Percentiles rank a stretch among this genome's conserved stretches.
Evolutionary conservation across 352 stramenopile genomes (phyloP).

Genomic region (Pythium myriotylum): DNA sequence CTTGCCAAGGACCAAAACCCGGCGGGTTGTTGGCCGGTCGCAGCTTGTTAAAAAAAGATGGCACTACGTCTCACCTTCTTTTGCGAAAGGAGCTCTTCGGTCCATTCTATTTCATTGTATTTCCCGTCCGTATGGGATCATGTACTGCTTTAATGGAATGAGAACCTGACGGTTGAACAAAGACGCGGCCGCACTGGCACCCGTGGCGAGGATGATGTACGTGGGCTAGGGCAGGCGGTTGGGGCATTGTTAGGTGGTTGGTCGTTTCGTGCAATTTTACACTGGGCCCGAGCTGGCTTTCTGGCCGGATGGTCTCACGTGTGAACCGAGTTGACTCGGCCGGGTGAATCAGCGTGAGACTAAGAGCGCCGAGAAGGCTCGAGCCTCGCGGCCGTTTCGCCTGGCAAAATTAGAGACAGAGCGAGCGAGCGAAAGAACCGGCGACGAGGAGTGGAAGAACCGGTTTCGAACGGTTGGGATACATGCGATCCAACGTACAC

Average conservation of each 20-base stretch:
- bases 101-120: too few relatives aligned
- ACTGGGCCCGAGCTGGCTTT: neutral
- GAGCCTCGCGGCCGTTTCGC: too few relatives aligned
- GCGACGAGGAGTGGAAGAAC: too few relatives aligned
- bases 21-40: constrained; percentile 6
- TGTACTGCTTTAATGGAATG: neutral
- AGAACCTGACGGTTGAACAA: constrained; percentile 3
- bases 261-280: constrained; percentile 3
- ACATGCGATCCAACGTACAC: too few relatives aligned
- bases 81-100: constrained; percentile 2
- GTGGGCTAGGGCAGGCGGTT: neutral
- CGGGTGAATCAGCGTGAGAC: too few relatives aligned
- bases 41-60: constrained; percentile 26
- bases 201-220: too few relatives aligned
- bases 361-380: too few relatives aligned
- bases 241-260: constrained; percentile 8
- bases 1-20: neutral
- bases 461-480: too few relatives aligned
- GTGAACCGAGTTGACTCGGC: too few relatives aligned
- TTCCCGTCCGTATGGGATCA: too few relatives aligned
- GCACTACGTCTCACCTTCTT: constrained; percentile 8
- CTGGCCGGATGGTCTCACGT: neutral
- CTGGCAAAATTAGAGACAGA: too few relatives aligned
- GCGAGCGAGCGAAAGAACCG: too few relatives aligned
- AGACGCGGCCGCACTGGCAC: constrained; percentile 3